Conservation (phyloP, 2,329 filamentous ascomycete species). For the Penicillium palitans region DNA sequence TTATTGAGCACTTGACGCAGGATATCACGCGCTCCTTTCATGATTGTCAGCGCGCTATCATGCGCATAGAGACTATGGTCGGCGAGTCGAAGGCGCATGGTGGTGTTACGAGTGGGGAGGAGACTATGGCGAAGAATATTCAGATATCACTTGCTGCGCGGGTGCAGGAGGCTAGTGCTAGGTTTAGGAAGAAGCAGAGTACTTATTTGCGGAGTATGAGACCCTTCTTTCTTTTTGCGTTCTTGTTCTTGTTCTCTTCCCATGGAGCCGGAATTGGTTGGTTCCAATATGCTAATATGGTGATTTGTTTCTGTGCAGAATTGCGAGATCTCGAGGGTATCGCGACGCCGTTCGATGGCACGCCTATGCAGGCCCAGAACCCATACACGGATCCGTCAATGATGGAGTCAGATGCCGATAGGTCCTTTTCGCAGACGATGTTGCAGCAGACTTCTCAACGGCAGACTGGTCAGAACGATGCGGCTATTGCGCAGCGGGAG, state of each 20-base stretch:
- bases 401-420: conserved; percentile 90
- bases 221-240: neutral
- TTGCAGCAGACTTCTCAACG: conserved; percentile 73
- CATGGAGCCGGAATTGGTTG: conserved; percentile 14
- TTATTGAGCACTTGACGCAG: conserved; percentile 89
- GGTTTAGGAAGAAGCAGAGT: conserved; percentile 96
- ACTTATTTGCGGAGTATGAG: conserved; percentile 84
- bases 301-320: conserved; percentile 51
- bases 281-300: neutral
- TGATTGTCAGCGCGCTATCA: conserved; percentile 83
- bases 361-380: conserved; percentile 55
- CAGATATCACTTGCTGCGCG: conserved; percentile 85
- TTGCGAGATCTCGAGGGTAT: conserved; percentile 70
- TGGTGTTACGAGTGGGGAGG: conserved; percentile 76
- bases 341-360: conserved; percentile 52
- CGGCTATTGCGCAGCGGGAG: conserved; percentile 85
- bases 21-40: conserved; percentile 88
- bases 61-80: conserved; percentile 84
- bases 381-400: conserved; percentile 82
- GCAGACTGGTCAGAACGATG: conserved; percentile 65
- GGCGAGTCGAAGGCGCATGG: conserved; percentile 71
- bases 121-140: conserved; percentile 94
- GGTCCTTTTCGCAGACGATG: conserved; percentile 85
- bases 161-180: conserved; percentile 87
- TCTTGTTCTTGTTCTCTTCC: neutral